Base-by-base conservation (phyloP, 1,284 basidiomycete genomes). In the Coniophora puteana region DNA sequence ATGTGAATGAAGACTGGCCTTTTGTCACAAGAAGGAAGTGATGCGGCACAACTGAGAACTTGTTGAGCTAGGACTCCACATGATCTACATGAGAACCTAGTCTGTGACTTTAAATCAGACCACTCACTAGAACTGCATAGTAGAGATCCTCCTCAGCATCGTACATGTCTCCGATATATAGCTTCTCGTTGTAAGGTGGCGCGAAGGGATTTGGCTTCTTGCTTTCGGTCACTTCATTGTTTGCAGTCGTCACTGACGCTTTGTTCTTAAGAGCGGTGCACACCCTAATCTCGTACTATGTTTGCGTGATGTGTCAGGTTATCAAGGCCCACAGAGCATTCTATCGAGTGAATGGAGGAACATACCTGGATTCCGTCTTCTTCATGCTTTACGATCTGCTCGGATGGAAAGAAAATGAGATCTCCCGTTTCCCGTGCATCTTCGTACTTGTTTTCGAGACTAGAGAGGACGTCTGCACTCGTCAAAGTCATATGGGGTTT, bases 221-320 rank as follows among this genome's bases (percentile, higher is more conserved):
- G 41, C 63, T 59, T 50, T 14, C 49, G 49, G 44, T 61, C 56
- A 50, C 45, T 12, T 48, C 54, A 5, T 55, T 50, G 11, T 66
- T 60, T 50, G 76, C 70, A 46, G 72, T 66, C 21, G 72, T 71
- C 3, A 71, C 61, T n/a, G 54, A 51, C 2, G 80, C 76, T 59
- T 93, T 94, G 50, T 85, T 73, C 55, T 83, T 80, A 27, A 94
- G 66, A 0, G 89, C 86, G 16, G 89, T 86, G 54, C 91, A 93
- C 16, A 89, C 60, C 44, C 83, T 73, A 43, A 94, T 76, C 61
- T 92, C 75, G 62, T 88, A 93, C 91, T 94, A 48, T 30, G 26
- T 2, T 16, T 8, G 22, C 8, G n/a, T 13, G 37, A 41, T 41
- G 27, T 41, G 35, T 17, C 22, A 29, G 12, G 8, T 28, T 11